Percentiles rank a stretch among this genome's conserved stretches.
Conservation (phyloP, 768 basidiomycete genomes). For the Mycena haematopus region DNA sequence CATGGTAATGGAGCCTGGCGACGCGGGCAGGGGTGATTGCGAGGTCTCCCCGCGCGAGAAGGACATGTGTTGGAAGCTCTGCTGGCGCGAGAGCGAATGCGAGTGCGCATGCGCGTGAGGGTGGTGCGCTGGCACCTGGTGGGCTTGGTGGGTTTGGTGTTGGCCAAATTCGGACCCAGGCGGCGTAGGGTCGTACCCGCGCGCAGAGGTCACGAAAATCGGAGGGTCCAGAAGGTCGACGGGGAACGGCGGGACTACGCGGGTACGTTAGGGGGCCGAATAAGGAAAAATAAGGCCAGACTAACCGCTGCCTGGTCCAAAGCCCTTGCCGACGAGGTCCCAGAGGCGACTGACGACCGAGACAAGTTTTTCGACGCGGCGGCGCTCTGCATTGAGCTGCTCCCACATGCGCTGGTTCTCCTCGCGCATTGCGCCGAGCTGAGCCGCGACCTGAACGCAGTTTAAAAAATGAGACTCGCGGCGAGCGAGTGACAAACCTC, state of each 20-base stretch:
- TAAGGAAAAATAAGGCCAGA: conserved; percentile 26
- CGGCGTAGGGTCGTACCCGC: conserved; percentile 44
- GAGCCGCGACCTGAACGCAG: conserved; percentile 55
- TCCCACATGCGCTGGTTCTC: conserved; percentile 73
- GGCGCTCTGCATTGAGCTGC: conserved; percentile 58
- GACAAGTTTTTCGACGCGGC: conserved; percentile 67
- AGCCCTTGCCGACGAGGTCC: conserved; percentile 64
- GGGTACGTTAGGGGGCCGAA: background rate
- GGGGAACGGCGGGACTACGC: conserved; percentile 53
- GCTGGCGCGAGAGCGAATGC: conserved; percentile 60
- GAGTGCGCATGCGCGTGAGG: conserved; percentile 37
- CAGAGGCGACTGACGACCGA: conserved; percentile 64
- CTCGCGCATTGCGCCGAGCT: conserved; percentile 72
- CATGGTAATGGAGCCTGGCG: conserved; percentile 50
- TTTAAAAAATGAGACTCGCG: background rate
- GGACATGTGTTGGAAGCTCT: conserved; percentile 64
- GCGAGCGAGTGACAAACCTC: conserved; percentile 56
- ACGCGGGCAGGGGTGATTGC: conserved; percentile 45
- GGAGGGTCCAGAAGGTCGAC: conserved; percentile 70
- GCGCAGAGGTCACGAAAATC: conserved; percentile 76
- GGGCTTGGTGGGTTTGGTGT: conserved; percentile 35
- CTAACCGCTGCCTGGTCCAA: conserved; percentile 57
- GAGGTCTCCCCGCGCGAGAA: conserved; percentile 43
- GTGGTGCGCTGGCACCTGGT: conserved; percentile 31
- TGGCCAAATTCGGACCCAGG: conserved; percentile 44